Evolutionary conservation across 768 basidiomycete species (phyloP).

Genomic region (Rhodosporidiobolus odoratus): DNA sequence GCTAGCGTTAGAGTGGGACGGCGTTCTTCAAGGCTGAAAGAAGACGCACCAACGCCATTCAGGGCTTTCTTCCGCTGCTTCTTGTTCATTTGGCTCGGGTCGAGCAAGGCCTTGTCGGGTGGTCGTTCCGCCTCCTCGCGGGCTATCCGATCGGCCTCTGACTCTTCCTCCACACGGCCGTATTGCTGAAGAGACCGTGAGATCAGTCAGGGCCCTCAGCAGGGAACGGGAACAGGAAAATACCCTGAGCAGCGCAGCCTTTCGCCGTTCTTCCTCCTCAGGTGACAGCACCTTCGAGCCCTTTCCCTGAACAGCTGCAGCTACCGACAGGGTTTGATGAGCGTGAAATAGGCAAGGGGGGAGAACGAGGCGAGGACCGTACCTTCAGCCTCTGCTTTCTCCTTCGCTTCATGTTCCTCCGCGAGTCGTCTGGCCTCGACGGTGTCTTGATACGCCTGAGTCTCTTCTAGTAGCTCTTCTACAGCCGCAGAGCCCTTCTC

Average conservation of each 20-base stretch:
- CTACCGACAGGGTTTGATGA: not conserved
- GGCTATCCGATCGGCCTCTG: not conserved
- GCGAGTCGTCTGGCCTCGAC: conserved; percentile 1
- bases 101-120: conserved; percentile 11
- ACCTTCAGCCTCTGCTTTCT: conserved; percentile 8
- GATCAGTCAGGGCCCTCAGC: too few relatives aligned
- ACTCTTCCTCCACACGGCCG: conserved; percentile 26
- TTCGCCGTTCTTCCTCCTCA: conserved; percentile 26
- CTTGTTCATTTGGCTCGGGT: conserved; percentile 19
- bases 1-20: not conserved
- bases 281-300: conserved; percentile 15
- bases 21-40: too few relatives aligned
- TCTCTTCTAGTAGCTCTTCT: conserved; percentile 13
- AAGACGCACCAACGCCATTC: conserved; percentile 34
- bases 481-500: not conserved
- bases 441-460: conserved; percentile 10
- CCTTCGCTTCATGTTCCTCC: conserved; percentile 13
- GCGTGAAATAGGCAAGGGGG: too few relatives aligned
- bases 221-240: not conserved
- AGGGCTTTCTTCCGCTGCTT: conserved; percentile 38
- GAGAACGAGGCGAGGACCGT: not conserved
- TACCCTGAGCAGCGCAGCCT: conserved; percentile 21
- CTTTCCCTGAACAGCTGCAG: not conserved
- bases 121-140: not conserved
- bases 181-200: conserved; percentile 10